Base-by-base conservation (phyloP, 108 stramenopile genomes). In the Parietichytrium sp. region DNA sequence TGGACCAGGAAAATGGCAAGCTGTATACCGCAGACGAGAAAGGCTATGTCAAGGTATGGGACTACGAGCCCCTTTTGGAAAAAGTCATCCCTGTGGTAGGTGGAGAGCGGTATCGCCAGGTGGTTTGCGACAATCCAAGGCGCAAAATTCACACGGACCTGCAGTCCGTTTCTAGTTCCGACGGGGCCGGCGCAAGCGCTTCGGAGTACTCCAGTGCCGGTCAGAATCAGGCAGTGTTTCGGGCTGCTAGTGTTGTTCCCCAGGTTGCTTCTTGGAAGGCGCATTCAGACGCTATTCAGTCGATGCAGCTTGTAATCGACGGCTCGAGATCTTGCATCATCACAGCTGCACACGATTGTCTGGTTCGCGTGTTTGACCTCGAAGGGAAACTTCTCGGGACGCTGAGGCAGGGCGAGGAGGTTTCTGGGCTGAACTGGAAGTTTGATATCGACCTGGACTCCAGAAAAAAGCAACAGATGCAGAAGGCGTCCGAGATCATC, bases 301-400 rank as follows among this genome's bases (percentile, higher is more conserved):
- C 13, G 2, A 72, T 72, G 61, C 61, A 72, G 61, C 42, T 72
- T n/a, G 25, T 7, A 8, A n/a, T 36, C 33, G 61, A 72, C 16
- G 6, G 42, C 20, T n/a, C 36, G 38, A 23, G 45, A n/a, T 72
- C 61, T 6, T 72, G 61, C 33, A n/a, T 72, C 33, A 72, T 72
- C 33, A 1, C 61, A 6, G 61, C 61, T 23, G 61, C 61, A 38
- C 36, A 25, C 20, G 61, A 72, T 27, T 72, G 61, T 27, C 6
- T 27, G 13, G 61, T 72, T 8, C 61, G 61, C 2, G 61, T 72
- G 8, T 72, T 33, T 33, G 61, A 72, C 20, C 61, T 72, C 20
- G 8, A 72, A 27, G 61, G 61, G n/a, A 72, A 72, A 45, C 61
- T 42, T 16, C 61, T 72, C 0, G 61, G 61, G 38, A 72, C 61